Conservation (phyloP, 2,329 filamentous ascomycete species). For the Gaeumannomyces sp. region DNA sequence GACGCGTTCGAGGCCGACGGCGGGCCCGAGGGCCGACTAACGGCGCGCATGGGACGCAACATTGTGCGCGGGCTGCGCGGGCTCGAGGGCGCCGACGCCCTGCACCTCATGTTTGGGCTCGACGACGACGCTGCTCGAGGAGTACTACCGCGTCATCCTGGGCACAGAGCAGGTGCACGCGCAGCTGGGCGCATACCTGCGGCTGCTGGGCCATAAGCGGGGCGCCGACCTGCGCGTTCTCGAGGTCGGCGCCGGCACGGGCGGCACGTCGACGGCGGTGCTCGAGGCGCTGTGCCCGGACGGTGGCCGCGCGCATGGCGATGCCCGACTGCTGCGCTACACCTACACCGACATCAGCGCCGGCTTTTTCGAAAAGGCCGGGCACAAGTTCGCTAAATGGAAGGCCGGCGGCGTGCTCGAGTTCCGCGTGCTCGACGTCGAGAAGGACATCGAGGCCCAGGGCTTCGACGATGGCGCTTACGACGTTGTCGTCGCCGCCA, state of each 20-base stretch:
- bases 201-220: conserved; percentile 12
- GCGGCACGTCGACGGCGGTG: conserved; percentile 18
- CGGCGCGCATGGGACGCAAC: neutral
- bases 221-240: conserved; percentile 20
- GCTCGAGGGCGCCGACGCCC: neutral
- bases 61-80: neutral
- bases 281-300: conserved; percentile 3
- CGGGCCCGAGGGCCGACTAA: neutral
- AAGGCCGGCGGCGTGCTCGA: neutral
- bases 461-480: conserved; percentile 6
- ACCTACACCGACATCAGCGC: conserved; percentile 36
- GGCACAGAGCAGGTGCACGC: conserved; percentile 13
- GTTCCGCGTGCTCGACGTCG: conserved; percentile 2
- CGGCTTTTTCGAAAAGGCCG: conserved; percentile 30
- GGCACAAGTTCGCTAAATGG: neutral
- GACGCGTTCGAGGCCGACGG: neutral
- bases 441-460: conserved; percentile 1
- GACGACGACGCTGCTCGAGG: conserved; percentile 4
- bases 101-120: conserved; percentile 4
- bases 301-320: neutral
- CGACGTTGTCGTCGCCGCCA: conserved; percentile 5
- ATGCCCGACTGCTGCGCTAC: conserved; percentile 22
- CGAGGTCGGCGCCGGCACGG: conserved; percentile 31
- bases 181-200: conserved; percentile 11
- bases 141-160: conserved; percentile 1